Conservation (phyloP, 192 early-diverging fungal species). For the Obelidium mucronatum region DNA sequence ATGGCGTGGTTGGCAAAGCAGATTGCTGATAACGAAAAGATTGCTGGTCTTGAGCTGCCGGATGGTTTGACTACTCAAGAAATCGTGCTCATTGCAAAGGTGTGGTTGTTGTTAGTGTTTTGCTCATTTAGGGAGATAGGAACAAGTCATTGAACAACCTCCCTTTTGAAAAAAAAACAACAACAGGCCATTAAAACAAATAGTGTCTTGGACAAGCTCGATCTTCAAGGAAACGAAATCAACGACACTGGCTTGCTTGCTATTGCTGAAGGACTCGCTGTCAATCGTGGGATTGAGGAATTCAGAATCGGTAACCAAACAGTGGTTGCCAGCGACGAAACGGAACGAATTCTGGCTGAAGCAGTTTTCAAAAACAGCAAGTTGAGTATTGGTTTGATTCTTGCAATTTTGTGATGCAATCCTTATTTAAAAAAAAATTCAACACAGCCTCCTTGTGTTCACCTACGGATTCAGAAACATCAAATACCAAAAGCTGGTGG, state of each 20-base stretch:
- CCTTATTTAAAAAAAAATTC: neutral
- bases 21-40: constrained; percentile 3
- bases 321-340: neutral
- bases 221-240: constrained; percentile 48
- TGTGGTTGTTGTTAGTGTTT: neutral
- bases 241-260: constrained; percentile 48
- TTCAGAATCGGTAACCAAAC: constrained; percentile 43
- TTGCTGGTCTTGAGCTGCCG: constrained; percentile 21
- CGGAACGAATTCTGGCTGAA: constrained; percentile 5
- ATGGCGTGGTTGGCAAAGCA: neutral
- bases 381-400: constrained; percentile 7
- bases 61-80: constrained; percentile 8
- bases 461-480: neutral
- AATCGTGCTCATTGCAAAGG: constrained; percentile 9
- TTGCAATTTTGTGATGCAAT: neutral
- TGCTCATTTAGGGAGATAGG: neutral
- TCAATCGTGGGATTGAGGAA: constrained; percentile 46
- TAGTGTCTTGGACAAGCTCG: constrained; percentile 41
- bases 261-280: constrained; percentile 42
- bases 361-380: neutral
- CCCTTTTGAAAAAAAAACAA: neutral
- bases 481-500: neutral
- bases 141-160: neutral
- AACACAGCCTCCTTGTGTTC: neutral
- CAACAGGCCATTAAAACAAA: constrained; percentile 35